Evolutionary conservation across 768 basidiomycete genomes (phyloP), one percentile per base, ranked within the genome.

Genomic region (Mycena pura): DNA sequence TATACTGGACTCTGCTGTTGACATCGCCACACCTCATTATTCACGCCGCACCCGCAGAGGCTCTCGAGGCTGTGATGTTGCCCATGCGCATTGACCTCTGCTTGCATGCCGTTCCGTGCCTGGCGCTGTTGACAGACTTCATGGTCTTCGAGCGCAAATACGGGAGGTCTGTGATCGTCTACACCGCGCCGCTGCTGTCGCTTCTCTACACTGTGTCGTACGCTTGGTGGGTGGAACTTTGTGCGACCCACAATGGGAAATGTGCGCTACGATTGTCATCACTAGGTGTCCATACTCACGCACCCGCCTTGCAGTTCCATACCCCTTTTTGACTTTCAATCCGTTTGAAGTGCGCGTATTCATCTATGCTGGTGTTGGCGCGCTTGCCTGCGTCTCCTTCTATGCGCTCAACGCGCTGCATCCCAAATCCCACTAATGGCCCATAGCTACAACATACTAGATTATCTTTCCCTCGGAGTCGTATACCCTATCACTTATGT

Each of bases 301-400:
- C 27, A 29, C 41, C 34, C 21, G 19, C 15, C 46, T 47, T 49
- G 5, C 56, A 91, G 90, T 93, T 76, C 91, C 92, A 25, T 94
- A 95, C 74, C 93, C 93, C 0, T 94, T 95, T 77, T 77, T 95
- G 58, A 91, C 86, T 0, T 65, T 87, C 17, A 87, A 82, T 68
- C 75, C 84, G 0, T 75, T 87, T 19, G 63, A 68, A 8, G 73
- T 79, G 28, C 82, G 92, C 14, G 62, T 87, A 13, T 73, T 70
- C 7, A 91, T 93, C 34, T 95, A 94, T 73, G 68, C 70, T 31
- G 79, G 74, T 6, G 80, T 84, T 1, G 79, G 82, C 0, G 51
- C 75, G 1, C 72, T 90, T 22, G 88, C 87, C 2, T 76, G 85
- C 34, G 38, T 77, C 11, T 84, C 84, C 6, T 89, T 93, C 69